A percentile compares a stretch with the other conserved stretches of the same genome.
Evolutionary conservation across 352 stramenopile species (phyloP).

Genomic region (Phytophthora palmivora): DNA sequence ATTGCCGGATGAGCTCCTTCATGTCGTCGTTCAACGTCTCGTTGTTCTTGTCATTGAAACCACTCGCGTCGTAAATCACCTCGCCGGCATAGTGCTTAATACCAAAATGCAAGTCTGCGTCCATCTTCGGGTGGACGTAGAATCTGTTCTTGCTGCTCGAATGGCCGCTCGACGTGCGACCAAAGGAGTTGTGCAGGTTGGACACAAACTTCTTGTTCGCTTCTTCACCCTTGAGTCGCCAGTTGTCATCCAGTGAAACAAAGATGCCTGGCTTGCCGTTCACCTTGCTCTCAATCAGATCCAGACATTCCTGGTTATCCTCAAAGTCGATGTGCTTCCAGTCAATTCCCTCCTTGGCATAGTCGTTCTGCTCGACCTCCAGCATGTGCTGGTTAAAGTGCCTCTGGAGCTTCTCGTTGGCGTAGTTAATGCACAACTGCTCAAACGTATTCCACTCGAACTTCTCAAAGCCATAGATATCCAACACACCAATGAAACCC

Average conservation of each 20-base stretch:
- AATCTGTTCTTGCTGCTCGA: conserved; percentile 82
- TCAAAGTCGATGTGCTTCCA: conserved; percentile 94
- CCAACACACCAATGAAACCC: conserved; percentile 95
- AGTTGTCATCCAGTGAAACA: conserved; percentile 95
- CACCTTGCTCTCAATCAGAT: conserved; percentile 94
- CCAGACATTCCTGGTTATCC: conserved; percentile 94
- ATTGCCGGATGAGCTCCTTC: conserved; percentile 92
- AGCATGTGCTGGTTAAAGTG: conserved; percentile 97
- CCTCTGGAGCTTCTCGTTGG: conserved; percentile 95
- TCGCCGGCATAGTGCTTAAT: conserved; percentile 94
- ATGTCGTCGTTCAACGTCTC: conserved; percentile 96
- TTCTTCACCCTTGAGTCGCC: conserved; percentile 94
- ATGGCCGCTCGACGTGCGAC: conserved; percentile 62
- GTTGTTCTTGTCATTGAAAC: conserved; percentile 99
- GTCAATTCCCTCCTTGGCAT: conserved; percentile 96
- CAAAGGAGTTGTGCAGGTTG: conserved; percentile 87
- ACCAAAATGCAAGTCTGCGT: conserved; percentile 88
- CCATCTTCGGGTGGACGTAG: conserved; percentile 92
- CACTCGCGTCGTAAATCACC: conserved; percentile 97
- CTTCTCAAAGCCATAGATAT: conserved; percentile 99
- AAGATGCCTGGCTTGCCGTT: conserved; percentile 93
- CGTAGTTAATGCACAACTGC: conserved; percentile 97
- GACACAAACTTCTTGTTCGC: conserved; percentile 93
- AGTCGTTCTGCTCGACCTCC: conserved; percentile 97
- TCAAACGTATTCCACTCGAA: conserved; percentile 97